Evolutionary conservation across 2,329 filamentous ascomycete genomes (phyloP), one percentile per base, ranked within the genome.

Genomic region (Ceratocystis lukuohia): DNA sequence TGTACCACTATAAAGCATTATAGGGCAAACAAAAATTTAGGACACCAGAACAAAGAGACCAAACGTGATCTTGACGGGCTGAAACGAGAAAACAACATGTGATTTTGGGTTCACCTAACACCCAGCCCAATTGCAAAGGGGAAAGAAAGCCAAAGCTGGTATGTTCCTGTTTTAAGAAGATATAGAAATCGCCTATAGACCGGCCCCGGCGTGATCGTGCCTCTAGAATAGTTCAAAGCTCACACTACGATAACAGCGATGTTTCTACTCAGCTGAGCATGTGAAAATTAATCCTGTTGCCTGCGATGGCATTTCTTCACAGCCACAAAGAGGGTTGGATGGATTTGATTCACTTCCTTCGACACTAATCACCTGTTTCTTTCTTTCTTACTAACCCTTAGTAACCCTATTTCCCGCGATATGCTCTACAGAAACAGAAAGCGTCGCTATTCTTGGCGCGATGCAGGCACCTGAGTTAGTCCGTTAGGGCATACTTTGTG

Each of bases 401-500:
- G 17, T 30, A 59, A 59, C 56, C 56, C 56, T 59, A 37, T 53
- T 1, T 15, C 4, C 8, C 15, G 20, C 20, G 22, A 53, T 28
- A 5, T 41, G 37, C 6, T 22, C 48, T 25, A 50, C 17, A 50
- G 17, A 56, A 28, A 28, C 10, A 56, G 1, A 15, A 5, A 6
- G 22, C 30, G 15, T 20, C 22, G 30, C 30, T 28, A 57, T 57
- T 5, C 25, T 1, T 33, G 10, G 22, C 28, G 7, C 2, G 25
- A 8, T n/a, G n/a, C n/a, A 25, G 22, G 22, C 53, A 17, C 2
- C 28, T 57, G 70, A 1, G 77, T 72, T n/a, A 77, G 68, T n/a
- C 75, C 73, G 68, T 77, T 76, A 61, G 72, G 71, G 70, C 78
- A 79, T 1, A 71, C 72, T 17, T 71, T 71, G 0, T 69, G 71